A percentile compares a stretch with the other conserved stretches of the same genome.
phyloP scores from a whole-genome alignment of 352 stramenopile species.

The Pythium brachiatum region DNA sequence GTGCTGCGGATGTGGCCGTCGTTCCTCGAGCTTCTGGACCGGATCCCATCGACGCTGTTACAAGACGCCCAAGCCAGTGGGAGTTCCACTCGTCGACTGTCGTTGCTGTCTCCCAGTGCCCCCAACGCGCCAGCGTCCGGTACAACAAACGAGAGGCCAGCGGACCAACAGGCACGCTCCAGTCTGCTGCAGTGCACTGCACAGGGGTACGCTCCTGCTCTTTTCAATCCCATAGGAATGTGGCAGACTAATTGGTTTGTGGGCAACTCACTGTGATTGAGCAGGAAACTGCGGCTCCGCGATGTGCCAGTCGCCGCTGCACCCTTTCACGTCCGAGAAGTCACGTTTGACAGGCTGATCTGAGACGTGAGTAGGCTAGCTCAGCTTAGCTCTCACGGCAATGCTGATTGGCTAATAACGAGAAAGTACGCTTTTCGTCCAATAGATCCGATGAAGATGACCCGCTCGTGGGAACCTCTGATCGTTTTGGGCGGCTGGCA shows the following conservation, averaged over 20 bases:
- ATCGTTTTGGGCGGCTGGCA: constrained; percentile 4
- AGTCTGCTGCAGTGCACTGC: constrained; percentile 45
- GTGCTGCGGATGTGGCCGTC: constrained; percentile 79
- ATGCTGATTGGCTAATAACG: constrained; percentile 25
- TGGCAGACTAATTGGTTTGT: neutral
- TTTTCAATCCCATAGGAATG: neutral
- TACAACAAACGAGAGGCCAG: constrained; percentile 15
- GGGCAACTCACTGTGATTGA: neutral
- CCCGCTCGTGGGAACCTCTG: neutral
- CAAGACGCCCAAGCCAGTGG: constrained; percentile 15
- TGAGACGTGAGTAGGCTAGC: constrained; percentile 14
- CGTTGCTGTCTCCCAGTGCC: constrained; percentile 14
- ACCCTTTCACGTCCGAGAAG: constrained; percentile 69
- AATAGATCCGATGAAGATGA: constrained; percentile 32
- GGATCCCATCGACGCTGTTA: constrained; percentile 38
- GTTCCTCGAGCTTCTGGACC: constrained; percentile 52
- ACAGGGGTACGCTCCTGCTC: constrained; percentile 39
- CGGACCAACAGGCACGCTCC: constrained; percentile 26
- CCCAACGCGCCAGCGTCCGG: constrained; percentile 6
- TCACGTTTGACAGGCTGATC: constrained; percentile 61
- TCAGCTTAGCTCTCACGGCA: constrained; percentile 4
- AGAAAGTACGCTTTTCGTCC: constrained; percentile 23
- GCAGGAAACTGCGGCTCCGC: constrained; percentile 55
- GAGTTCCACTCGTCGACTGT: constrained; percentile 21
- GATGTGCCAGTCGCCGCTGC: constrained; percentile 48